Percentiles rank a stretch among this genome's conserved stretches.
phyloP scores from a whole-genome alignment of 768 basidiomycete genomes.

The Boletus eberwhitei region DNA sequence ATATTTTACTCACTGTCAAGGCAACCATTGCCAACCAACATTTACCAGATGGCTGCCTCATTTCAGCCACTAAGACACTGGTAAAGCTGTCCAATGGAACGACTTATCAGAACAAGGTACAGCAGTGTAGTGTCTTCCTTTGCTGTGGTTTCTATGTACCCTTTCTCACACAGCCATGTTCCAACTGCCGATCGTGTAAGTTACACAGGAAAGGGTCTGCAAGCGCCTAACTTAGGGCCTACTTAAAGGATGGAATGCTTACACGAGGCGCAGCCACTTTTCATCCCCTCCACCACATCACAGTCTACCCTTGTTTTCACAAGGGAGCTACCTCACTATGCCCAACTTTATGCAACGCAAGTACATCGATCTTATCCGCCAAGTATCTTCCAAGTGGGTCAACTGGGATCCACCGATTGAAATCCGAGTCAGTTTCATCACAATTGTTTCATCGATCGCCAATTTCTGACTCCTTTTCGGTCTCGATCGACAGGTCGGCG shows the following conservation, averaged over 20 bases:
- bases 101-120: background rate
- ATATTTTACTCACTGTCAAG: too few relatives aligned
- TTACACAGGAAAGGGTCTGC: background rate
- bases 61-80: too few relatives aligned
- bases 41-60: too few relatives aligned
- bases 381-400: constrained; percentile 33
- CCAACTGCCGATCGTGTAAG: background rate
- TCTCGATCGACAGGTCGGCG: constrained; percentile 28
- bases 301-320: background rate
- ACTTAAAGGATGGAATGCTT: constrained; percentile 1
- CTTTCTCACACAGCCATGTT: background rate
- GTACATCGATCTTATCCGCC: constrained; percentile 35
- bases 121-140: background rate
- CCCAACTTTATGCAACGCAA: constrained; percentile 25
- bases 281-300: background rate
- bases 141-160: background rate
- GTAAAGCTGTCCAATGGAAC: too few relatives aligned
- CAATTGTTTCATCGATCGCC: background rate
- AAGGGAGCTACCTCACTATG: background rate
- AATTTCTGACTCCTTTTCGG: background rate
- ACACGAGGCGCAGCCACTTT: background rate
- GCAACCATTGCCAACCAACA: too few relatives aligned
- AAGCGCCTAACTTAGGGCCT: background rate
- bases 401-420: constrained; percentile 35
- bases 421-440: constrained; percentile 20